Evolutionary conservation across 2,329 filamentous ascomycete genomes (phyloP).

Genomic region (Alternaria ventricosa): DNA sequence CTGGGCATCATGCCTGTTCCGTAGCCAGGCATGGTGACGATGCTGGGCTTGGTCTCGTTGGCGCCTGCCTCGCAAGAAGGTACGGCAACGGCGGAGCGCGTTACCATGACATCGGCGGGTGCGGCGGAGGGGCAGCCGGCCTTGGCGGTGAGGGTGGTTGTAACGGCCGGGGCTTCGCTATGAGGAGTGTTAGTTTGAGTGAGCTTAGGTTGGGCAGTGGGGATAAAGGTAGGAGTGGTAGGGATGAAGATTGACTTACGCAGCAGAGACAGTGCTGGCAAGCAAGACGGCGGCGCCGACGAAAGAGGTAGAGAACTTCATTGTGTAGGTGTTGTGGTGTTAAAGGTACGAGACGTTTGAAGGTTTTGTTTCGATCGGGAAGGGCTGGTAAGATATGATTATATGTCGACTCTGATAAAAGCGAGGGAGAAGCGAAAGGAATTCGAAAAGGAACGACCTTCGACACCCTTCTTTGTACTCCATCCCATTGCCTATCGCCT

Average conservation of each 20-base stretch:
- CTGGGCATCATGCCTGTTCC: slow-evolving; percentile 6
- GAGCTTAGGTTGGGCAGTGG: neutral
- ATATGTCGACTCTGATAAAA: neutral
- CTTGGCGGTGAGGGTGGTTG: slow-evolving; percentile 21
- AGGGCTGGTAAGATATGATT: neutral
- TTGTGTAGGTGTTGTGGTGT: neutral
- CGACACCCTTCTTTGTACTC: neutral
- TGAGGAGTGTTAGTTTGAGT: neutral
- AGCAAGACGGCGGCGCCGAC: neutral
- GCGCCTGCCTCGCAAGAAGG: slow-evolving; percentile 23
- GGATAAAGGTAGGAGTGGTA: neutral
- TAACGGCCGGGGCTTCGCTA: slow-evolving; percentile 8
- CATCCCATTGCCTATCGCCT: neutral
- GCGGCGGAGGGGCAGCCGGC: slow-evolving; percentile 23
- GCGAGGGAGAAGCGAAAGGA: neutral
- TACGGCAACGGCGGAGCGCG: slow-evolving; percentile 17
- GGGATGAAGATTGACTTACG: neutral
- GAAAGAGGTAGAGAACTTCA: slow-evolving; percentile 1
- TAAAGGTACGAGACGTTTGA: neutral
- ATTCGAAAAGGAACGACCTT: neutral
- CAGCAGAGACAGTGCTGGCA: slow-evolving; percentile 3
- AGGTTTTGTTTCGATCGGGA: neutral
- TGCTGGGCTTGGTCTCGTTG: slow-evolving; percentile 25
- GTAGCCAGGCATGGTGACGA: slow-evolving; percentile 21
- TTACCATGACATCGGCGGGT: slow-evolving; percentile 24